Evolutionary conservation across 2,329 filamentous ascomycete genomes (phyloP), one percentile per base, ranked within the genome.

Genomic region (Camillea tinctor): DNA sequence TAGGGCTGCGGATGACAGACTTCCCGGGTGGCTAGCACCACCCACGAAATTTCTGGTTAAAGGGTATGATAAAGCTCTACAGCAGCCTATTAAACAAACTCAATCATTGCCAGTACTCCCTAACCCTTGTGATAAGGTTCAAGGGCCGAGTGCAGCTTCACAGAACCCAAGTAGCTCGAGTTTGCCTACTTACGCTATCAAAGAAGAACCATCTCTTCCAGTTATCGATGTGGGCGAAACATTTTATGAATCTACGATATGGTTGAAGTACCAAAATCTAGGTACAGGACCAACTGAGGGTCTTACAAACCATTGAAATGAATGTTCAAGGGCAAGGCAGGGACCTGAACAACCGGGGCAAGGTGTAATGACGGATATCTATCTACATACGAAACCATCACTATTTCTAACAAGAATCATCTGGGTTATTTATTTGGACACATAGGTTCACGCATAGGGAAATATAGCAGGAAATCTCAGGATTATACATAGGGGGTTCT

Each of bases 21-120:
- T 74, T 19, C 63, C 67, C 30, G 56, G 60, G 0, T 71, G 67
- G 69, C 56, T 72, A 19, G 40, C 55, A 15, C 59, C 60, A 15
- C 5, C 36, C 17, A 15, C 36, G 15, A n/a, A n/a, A 1, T 2
- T 4, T 11, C 36, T 15, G 36, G 36, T 44, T 17, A 44, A 15
- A 44, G 5, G n/a, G 13, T 11, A n/a, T 15, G 17, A 7, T 3
- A n/a, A 44, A 17, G 36, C 36, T 44, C 36, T 44, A 3, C 36
- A 44, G 11, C 36, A 44, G 36, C 36, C 36, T 44, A n/a, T n/a
- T 44, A 15, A 44, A 44, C 15, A 44, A 44, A 15, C 36, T 1
- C 5, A 1, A 15, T n/a, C 36, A 15, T 44, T n/a, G 6, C 36
- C 13, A 7, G 36, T 11, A 44, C 17, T 15, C 13, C 11, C 36